Base-by-base conservation (phyloP, 129 eudicot genomes). In the Saussurea involucrata region DNA sequence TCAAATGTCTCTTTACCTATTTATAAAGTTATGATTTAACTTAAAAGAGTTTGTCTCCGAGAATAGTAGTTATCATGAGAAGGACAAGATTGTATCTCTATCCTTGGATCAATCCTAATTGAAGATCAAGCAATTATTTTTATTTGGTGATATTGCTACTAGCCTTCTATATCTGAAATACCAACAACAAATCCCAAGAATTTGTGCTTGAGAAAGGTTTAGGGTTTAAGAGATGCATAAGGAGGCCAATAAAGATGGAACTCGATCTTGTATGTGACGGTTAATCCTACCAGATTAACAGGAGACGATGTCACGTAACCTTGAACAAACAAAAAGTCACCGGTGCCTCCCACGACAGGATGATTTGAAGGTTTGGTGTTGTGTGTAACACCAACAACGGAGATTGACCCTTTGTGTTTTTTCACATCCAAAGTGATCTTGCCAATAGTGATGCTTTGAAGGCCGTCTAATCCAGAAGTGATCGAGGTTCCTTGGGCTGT, bases 301-400 rank as follows among this genome's bases (percentile, higher is more conserved):
- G 89, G 89, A 72, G 92, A 85, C 0, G 87, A 78, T 12, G 89
- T 85, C 34, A 85, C 86, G 55, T 85, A 85, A 27, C 92, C 92
- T 81, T 88, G 90, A 78, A 81, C 90, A 55, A 83, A 88, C 75
- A 85, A 25, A 72, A 88, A 85, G 71, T 88, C 92, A 6, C 77
- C 86, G 0, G 92, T 88, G 33, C 92, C 92, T n/a, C 90, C 92
- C n/a, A 85, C 86, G 17, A 88, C 80, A 2, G 90, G 90, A 73
- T 77, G 83, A 33, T 78, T 83, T 12, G 92, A 78, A 24, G 84
- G 90, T 76, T 85, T 88, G 13, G 66, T 75, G 69, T 85, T 80
- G 49, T 83, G 74, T 7, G 86, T 78, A 27, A 46, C 77, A 25
- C 92, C 92, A 60, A 88, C 84, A 67, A 81, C 9, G 2, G 86